phyloP scores from a whole-genome alignment of 2,329 filamentous ascomycete genomes.

The Fusarium miscanthi region DNA sequence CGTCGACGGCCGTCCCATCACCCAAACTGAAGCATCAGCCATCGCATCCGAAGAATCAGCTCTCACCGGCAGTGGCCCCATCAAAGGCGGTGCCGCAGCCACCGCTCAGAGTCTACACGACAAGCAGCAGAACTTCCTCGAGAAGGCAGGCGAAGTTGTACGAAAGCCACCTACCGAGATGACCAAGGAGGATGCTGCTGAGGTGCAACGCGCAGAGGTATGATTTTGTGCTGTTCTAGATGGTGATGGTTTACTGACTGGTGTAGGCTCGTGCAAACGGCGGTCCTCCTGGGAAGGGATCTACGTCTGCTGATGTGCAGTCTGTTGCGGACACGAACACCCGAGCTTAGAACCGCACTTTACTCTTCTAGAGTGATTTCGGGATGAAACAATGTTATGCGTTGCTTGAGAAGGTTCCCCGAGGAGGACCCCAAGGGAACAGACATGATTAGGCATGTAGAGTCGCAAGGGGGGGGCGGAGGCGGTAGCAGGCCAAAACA shows the following conservation, averaged over 20 bases:
- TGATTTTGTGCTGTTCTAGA: fast-evolving
- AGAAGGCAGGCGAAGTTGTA: not conserved
- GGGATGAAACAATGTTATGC: not conserved
- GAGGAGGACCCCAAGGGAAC: fast-evolving
- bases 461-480: fast-evolving
- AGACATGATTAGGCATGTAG: not conserved
- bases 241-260: not conserved
- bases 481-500: fast-evolving
- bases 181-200: not conserved
- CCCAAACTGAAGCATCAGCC: slow-evolving; percentile 14
- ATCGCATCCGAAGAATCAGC: slow-evolving; percentile 23
- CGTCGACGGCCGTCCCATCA: slow-evolving; percentile 26
- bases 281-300: not conserved
- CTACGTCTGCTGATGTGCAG: not conserved
- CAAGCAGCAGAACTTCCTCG: not conserved
- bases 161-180: not conserved
- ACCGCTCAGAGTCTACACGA: not conserved
- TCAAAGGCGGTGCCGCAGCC: not conserved
- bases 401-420: too few relatives aligned
- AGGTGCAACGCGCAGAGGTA: not conserved
- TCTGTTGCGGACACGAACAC: not conserved
- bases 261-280: fast-evolving
- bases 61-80: slow-evolving; percentile 27
- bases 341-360: not conserved
- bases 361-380: fast-evolving